These are phyloP conservation scores for Aquilaria yunnanensis DNA, from an alignment of 345 rosid species.

Conservation along the genomic window DNA sequence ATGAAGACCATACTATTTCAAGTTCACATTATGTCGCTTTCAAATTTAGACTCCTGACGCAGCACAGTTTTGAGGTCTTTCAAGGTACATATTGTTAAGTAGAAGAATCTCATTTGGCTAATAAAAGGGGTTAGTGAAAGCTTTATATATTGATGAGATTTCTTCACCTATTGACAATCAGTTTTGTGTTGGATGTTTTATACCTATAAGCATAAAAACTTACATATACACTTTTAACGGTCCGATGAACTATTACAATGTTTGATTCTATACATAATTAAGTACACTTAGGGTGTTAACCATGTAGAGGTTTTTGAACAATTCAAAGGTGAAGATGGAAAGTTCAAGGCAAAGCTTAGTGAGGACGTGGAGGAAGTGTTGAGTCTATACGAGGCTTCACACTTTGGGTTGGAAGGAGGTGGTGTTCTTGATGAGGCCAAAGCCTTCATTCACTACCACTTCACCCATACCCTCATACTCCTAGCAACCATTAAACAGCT, in stretches of 20 bases:
- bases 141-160: too few relatives aligned
- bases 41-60: constrained; percentile 1
- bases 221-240: background rate
- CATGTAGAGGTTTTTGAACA: constrained; percentile 25
- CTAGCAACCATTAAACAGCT: background rate
- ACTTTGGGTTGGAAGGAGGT: constrained; percentile 30
- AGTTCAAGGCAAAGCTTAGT: background rate
- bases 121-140: too few relatives aligned
- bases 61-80: background rate
- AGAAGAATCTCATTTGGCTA: too few relatives aligned
- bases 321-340: constrained; percentile 23
- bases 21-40: background rate
- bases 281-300: too few relatives aligned
- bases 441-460: constrained; percentile 10
- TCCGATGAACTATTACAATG: background rate
- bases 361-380: constrained; percentile 25
- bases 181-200: too few relatives aligned
- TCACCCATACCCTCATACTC: constrained; percentile 5
- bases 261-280: too few relatives aligned
- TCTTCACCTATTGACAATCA: too few relatives aligned
- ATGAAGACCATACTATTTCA: too few relatives aligned
- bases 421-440: constrained; percentile 18
- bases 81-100: background rate
- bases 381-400: constrained; percentile 39
- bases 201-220: too few relatives aligned